Evolutionary conservation across 305 asterid species (phyloP).

Genomic region (Fraxinus latifolia): DNA sequence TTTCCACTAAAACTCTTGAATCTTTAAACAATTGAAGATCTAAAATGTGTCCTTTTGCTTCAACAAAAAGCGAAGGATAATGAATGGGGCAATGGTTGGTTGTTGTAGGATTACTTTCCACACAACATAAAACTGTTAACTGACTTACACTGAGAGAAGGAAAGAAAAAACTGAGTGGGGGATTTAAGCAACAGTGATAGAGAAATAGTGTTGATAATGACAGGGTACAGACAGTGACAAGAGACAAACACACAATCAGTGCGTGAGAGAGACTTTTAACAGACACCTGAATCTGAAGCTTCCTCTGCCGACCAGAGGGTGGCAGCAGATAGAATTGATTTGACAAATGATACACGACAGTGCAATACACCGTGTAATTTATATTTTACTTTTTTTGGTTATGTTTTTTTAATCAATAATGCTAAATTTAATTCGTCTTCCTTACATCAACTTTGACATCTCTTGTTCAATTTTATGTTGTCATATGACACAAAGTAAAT

Average conservation of each 20-base stretch:
- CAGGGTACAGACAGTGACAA: slow-evolving; percentile 34
- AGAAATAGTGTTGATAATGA: slow-evolving; percentile 32
- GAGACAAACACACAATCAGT: slow-evolving; percentile 24
- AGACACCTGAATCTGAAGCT: slow-evolving; percentile 50
- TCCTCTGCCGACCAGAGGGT: slow-evolving; percentile 62
- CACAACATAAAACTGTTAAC: slow-evolving; percentile 35
- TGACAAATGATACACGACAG: slow-evolving; percentile 44
- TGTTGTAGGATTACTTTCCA: slow-evolving; percentile 30
- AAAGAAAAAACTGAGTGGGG: slow-evolving; percentile 19
- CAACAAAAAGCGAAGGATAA: slow-evolving; percentile 34
- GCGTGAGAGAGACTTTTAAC: slow-evolving; percentile 25
- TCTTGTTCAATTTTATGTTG: no score
- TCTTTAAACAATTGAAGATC: neutral
- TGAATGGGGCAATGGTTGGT: slow-evolving; percentile 28
- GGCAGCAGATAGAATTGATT: slow-evolving; percentile 48
- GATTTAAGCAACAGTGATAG: slow-evolving; percentile 26
- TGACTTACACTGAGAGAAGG: slow-evolving; percentile 19
- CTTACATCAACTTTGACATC: no score
- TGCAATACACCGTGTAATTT: neutral
- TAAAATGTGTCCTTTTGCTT: slow-evolving; percentile 26
- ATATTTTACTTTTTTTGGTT: neutral
- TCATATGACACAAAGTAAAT: no score
- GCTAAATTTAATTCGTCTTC: no score
- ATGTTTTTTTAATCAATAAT: neutral
- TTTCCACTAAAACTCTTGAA: neutral